phyloP scores from a whole-genome alignment of 2,329 filamentous ascomycete species.

The Leptographium procerum region DNA sequence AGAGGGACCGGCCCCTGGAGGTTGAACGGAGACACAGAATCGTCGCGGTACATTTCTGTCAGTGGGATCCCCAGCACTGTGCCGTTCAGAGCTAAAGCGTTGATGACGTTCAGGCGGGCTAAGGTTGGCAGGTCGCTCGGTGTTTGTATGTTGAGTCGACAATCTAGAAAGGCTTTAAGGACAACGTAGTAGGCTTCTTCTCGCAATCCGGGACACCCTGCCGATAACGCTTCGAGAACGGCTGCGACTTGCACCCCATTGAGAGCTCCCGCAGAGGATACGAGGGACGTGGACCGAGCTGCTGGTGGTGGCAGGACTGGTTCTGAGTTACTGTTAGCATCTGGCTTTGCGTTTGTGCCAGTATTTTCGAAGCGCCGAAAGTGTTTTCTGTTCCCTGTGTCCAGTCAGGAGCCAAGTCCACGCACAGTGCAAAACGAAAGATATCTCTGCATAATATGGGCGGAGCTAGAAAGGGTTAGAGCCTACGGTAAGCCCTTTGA shows the following conservation, averaged over 20 bases:
- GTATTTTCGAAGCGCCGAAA: not conserved
- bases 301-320: not conserved
- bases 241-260: not conserved
- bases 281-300: not conserved
- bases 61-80: not conserved
- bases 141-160: not conserved
- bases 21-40: not conserved
- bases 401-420: not conserved
- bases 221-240: not conserved
- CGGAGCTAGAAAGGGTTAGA: not conserved
- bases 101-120: constrained; percentile 8
- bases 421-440: not conserved
- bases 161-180: not conserved
- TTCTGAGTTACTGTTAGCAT: not conserved
- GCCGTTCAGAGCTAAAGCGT: constrained; percentile 3
- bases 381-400: not conserved
- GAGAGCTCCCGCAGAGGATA: not conserved
- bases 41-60: not conserved
- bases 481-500: constrained; percentile 7
- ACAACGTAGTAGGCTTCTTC: not conserved
- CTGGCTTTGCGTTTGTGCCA: not conserved
- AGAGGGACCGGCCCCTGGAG: not conserved
- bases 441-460: not conserved
- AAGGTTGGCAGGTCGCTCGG: constrained; percentile 1
- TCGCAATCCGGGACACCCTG: not conserved